Base-by-base conservation (phyloP, 2,329 filamentous ascomycete species). In the Epichloe typhina region DNA sequence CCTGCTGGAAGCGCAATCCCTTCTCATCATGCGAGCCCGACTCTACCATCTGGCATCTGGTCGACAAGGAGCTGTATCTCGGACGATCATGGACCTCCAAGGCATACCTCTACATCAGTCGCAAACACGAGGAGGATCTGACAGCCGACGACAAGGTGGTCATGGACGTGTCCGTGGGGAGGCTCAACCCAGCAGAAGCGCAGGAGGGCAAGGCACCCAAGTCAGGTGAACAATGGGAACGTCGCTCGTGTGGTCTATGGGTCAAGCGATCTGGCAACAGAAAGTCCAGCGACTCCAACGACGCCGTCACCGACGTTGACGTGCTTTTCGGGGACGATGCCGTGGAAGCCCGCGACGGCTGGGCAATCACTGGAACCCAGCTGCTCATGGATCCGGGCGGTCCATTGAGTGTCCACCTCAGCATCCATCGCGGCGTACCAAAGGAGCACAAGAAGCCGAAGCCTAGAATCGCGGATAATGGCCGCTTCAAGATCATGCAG, bases 401-500 rank as follows among this genome's bases (percentile, higher is more conserved):
- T 35, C 75, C 81, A 38, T 70, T 83, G 23, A 82, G 84, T 56
- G 81, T 87, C 21, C 83, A 90, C 53, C 66, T 98, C 51, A 94
- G 82, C 26, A 75, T 96, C 47, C 80, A 88, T 47, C 79, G 86
- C 58, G 91, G 93, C 2, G 72, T 75, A 48, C 79, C 79, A 21
- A 70, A 73, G 21, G 79, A 83, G 56, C 66, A 75, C 37, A 77
- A 82, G 60, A 89, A 84, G 64, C 85, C 86, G 1, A 72, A 80
- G 39, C 86, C 84, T 11, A 80, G 86, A 52, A 88, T 98, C 55
- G 79, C 80, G 42, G 88, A 94, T 54, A 88, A 93, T 63, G 93
- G 91, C 33, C 88, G 85, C 59, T 97, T 97, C 73, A 97, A 97
- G 72, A 95, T 98, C 56, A 82, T 98, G 77, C 93, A 98, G 68